Percentiles rank a stretch among this genome's conserved stretches.
phyloP scores from a whole-genome alignment of 306 rosid species.

The Morella rubra region DNA sequence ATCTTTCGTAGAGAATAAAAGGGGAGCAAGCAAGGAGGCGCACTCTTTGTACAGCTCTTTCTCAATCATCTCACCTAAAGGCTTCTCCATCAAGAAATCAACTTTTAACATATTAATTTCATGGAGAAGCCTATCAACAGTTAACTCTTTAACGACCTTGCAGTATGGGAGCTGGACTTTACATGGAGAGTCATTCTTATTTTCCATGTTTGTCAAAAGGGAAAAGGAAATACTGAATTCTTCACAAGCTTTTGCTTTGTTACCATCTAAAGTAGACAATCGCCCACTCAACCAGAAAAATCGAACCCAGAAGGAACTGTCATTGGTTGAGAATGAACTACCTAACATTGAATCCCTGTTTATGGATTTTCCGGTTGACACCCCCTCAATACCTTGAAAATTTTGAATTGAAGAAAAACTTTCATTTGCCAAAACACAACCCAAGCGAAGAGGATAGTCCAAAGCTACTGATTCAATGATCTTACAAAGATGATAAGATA shows the following conservation, averaged over 20 bases:
- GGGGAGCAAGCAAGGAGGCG: constrained; percentile 77
- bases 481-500: constrained; percentile 91
- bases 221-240: constrained; percentile 68
- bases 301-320: constrained; percentile 74
- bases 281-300: constrained; percentile 96
- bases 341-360: constrained; percentile 34
- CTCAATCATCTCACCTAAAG: constrained; percentile 70
- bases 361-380: constrained; percentile 32
- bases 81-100: constrained; percentile 80
- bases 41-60: constrained; percentile 73
- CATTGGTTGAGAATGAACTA: constrained; percentile 39
- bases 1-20: constrained; percentile 63
- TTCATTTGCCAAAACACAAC: constrained; percentile 39
- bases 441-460: constrained; percentile 59
- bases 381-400: constrained; percentile 40
- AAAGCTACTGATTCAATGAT: constrained; percentile 83
- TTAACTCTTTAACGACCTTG: constrained; percentile 71
- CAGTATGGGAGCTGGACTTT: constrained; percentile 61
- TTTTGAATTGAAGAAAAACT: constrained; percentile 31
- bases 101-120: constrained; percentile 82
- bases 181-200: constrained; percentile 39
- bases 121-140: constrained; percentile 67
- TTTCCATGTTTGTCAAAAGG: constrained; percentile 55
- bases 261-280: constrained; percentile 68
- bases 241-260: constrained; percentile 78